A percentile compares a stretch with the other conserved stretches of the same genome.
Evolutionary conservation across 75 land plant species (phyloP).

Genomic region (Cunninghamia lanceolata): DNA sequence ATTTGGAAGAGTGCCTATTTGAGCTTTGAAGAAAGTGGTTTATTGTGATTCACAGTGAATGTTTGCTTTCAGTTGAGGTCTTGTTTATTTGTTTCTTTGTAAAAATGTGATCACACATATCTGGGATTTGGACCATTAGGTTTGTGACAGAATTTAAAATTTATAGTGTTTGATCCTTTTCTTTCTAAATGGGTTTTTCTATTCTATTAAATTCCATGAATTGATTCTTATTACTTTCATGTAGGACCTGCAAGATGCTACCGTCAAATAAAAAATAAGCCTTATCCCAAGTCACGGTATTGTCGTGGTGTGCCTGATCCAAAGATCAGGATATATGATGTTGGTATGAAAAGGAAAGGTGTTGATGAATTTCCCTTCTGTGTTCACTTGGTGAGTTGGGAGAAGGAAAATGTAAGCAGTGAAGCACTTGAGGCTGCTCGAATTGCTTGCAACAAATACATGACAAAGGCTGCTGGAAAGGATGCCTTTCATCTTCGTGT

Average conservation of each 20-base stretch:
- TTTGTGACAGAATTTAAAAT: background rate
- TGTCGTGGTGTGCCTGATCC: slow-evolving; percentile 67
- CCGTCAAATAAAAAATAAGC: slow-evolving; percentile 63
- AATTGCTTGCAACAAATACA: slow-evolving; percentile 64
- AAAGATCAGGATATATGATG: slow-evolving; percentile 61
- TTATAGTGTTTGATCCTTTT: background rate
- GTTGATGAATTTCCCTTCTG: slow-evolving; percentile 65
- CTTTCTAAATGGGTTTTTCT: too few species aligned
- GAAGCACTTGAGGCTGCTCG: slow-evolving; percentile 65
- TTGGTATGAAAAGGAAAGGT: slow-evolving; percentile 56
- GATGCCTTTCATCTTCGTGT: slow-evolving; percentile 65
- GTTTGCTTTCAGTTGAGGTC: background rate
- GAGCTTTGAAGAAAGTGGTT: background rate
- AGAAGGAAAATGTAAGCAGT: slow-evolving; percentile 58
- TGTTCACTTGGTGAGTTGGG: slow-evolving; percentile 59
- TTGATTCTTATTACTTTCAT: background rate
- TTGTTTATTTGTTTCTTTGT: background rate
- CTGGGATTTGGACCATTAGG: background rate
- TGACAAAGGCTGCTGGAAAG: slow-evolving; percentile 63
- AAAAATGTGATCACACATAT: background rate
- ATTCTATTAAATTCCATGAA: background rate
- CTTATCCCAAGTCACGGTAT: slow-evolving; percentile 56
- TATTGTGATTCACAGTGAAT: background rate
- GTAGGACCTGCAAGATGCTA: slow-evolving; percentile 61
- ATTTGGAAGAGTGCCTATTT: too few species aligned